phyloP scores from a whole-genome alignment of 768 basidiomycete genomes.

The Stropharia rugosoannulata region DNA sequence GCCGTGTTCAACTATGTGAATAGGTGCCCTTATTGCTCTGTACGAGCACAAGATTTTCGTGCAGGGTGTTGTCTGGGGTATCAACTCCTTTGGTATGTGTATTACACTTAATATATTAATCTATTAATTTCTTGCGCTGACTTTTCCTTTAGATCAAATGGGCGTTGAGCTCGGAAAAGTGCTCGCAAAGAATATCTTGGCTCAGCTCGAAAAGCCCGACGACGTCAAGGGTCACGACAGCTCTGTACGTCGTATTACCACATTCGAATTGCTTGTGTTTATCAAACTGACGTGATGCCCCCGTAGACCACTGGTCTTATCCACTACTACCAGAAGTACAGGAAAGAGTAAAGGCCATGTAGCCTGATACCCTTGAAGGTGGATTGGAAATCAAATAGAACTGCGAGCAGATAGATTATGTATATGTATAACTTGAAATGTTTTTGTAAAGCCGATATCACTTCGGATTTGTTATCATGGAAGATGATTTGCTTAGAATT shows the following conservation, averaged over 20 bases:
- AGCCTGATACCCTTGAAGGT: too few relatives aligned
- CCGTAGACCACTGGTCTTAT: conserved; percentile 90
- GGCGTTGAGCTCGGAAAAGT: conserved; percentile 98
- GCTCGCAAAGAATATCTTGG: conserved; percentile 93
- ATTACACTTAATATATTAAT: background rate
- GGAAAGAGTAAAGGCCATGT: conserved; percentile 54
- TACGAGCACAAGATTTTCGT: conserved; percentile 99
- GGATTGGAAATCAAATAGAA: too few relatives aligned
- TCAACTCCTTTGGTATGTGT: conserved; percentile 92
- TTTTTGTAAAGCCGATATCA: too few relatives aligned
- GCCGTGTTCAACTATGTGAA: background rate
- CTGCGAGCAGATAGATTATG: too few relatives aligned
- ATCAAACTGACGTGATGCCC: conserved; percentile 12
- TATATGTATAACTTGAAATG: too few relatives aligned
- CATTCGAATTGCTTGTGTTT: conserved; percentile 21
- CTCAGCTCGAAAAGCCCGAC: conserved; percentile 76
- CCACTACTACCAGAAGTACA: conserved; percentile 92
- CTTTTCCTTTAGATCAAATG: conserved; percentile 84
- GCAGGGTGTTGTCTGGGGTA: conserved; percentile 96
- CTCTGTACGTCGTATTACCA: conserved; percentile 46
- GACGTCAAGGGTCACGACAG: conserved; percentile 89
- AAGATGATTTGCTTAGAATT: too few relatives aligned
- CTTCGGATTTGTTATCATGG: too few relatives aligned
- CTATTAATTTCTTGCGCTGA: background rate
- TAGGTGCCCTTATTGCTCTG: conserved; percentile 78